These are phyloP conservation scores for Plasmopara muralis DNA, from an alignment of 352 stramenopile species.

Conservation along the genomic window DNA sequence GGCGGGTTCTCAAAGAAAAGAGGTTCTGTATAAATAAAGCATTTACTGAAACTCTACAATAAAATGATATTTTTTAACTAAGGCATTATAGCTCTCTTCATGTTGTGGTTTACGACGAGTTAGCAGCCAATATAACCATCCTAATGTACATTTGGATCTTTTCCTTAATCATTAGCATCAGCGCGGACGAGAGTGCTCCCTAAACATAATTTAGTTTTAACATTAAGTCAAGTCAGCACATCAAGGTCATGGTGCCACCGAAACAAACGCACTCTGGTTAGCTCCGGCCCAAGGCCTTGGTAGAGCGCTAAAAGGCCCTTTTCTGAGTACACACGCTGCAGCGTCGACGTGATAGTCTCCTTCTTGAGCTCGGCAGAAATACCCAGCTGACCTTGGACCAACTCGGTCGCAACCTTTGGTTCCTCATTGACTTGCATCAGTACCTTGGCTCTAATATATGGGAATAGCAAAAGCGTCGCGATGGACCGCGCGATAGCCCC, in stretches of 20 bases:
- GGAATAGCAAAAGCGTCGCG: constrained; percentile 94
- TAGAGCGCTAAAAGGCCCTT: constrained; percentile 89
- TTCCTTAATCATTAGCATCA: constrained; percentile 98
- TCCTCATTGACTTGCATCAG: constrained; percentile 90
- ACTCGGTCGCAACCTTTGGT: constrained; percentile 19
- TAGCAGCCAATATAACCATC: constrained; percentile 65
- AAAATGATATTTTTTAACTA: too few relatives aligned
- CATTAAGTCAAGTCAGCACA: constrained; percentile 5
- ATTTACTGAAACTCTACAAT: too few relatives aligned
- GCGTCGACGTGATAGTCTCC: constrained; percentile 68
- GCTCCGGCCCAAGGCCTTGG: constrained; percentile 90
- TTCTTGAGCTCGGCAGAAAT: constrained; percentile 36
- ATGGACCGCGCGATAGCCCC: constrained; percentile 91
- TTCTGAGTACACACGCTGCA: constrained; percentile 71
- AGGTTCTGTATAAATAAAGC: too few relatives aligned
- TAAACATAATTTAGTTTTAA: constrained; percentile 16
- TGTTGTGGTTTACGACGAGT: constrained; percentile 17
- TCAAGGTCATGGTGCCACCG: neutral
- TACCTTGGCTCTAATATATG: constrained; percentile 95
- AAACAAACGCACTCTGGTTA: constrained; percentile 68
- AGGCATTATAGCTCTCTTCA: too few relatives aligned
- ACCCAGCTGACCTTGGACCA: constrained; percentile 8
- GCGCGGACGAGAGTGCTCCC: constrained; percentile 92
- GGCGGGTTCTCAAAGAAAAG: too few relatives aligned
- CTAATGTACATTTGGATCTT: constrained; percentile 92